phyloP scores from a whole-genome alignment of 2,329 filamentous ascomycete species.

The Acephala macrosclerotiorum region DNA sequence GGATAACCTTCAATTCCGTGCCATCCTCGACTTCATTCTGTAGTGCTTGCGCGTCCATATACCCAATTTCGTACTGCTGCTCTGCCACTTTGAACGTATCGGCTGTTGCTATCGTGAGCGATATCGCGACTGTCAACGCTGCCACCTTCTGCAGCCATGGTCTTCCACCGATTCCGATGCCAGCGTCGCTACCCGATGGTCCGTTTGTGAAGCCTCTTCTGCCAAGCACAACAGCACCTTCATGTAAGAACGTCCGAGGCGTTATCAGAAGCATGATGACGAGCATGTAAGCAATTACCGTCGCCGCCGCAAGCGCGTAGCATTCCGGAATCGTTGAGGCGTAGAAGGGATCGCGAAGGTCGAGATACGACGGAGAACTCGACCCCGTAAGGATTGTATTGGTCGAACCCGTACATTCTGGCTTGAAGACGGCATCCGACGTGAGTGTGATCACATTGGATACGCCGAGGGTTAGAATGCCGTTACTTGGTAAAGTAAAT shows the following conservation, averaged over 20 bases:
- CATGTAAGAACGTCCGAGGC: constrained; percentile 90
- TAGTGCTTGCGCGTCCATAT: constrained; percentile 79
- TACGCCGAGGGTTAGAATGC: constrained; percentile 52
- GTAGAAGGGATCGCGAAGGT: constrained; percentile 88
- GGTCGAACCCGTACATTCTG: constrained; percentile 53
- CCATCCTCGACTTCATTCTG: constrained; percentile 83
- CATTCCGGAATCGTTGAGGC: constrained; percentile 91
- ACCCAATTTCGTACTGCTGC: constrained; percentile 79
- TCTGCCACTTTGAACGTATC: constrained; percentile 90
- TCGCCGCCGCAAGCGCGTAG: constrained; percentile 91
- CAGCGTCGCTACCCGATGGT: constrained; percentile 69
- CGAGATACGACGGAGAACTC: constrained; percentile 41
- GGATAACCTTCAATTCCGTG: constrained; percentile 85
- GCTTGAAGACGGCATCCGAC: constrained; percentile 56
- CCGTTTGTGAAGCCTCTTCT: constrained; percentile 86
- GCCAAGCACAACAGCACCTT: constrained; percentile 81
- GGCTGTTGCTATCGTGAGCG: constrained; percentile 89
- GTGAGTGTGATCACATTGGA: constrained; percentile 50
- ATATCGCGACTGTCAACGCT: constrained; percentile 77
- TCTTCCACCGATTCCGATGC: constrained; percentile 86
- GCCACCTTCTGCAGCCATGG: constrained; percentile 93
- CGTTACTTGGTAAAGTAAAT: constrained; percentile 66
- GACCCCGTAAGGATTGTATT: constrained; percentile 39
- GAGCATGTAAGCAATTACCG: constrained; percentile 85
- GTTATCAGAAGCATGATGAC: constrained; percentile 91